phyloP scores from a whole-genome alignment of 2,329 filamentous ascomycete genomes.

The Tolypocladium album region DNA sequence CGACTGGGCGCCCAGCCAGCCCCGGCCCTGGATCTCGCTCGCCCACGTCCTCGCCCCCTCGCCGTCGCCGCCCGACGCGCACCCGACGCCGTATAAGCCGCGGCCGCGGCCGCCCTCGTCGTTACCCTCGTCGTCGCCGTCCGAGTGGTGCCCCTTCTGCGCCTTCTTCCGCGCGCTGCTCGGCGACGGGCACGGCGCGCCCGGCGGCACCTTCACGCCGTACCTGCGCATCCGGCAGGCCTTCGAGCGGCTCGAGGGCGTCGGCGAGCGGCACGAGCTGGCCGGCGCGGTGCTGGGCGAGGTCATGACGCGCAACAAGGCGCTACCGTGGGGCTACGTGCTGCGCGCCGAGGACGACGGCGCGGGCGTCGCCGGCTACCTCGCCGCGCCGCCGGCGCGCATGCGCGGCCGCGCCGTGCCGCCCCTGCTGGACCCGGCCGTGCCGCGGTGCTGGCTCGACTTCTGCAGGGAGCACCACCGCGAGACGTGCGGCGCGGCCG shows the following conservation, averaged over 20 bases:
- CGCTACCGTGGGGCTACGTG: constrained; percentile 25
- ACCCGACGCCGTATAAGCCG: no score
- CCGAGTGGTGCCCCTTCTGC: constrained; percentile 10
- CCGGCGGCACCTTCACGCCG: constrained; percentile 22
- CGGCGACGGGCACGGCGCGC: constrained; percentile 12
- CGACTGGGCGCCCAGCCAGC: constrained; percentile 23
- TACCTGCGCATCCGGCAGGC: constrained; percentile 26
- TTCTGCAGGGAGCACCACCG: constrained; percentile 21
- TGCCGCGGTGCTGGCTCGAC: constrained; percentile 22
- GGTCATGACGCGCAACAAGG: constrained; percentile 23
- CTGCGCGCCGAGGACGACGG: constrained; percentile 14
- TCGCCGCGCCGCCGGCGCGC: constrained; percentile 5
- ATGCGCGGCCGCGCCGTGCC: constrained; percentile 22
- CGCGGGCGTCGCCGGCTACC: constrained; percentile 11
- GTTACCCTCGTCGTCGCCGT: not conserved
- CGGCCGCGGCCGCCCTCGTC: no score
- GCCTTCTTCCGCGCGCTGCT: constrained; percentile 25
- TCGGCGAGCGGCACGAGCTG: constrained; percentile 24
- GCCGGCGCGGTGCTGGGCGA: constrained; percentile 23
- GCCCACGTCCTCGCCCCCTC: constrained; percentile 13
- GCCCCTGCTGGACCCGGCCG: constrained; percentile 15
- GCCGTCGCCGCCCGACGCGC: constrained; percentile 12
- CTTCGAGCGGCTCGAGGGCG: constrained; percentile 23
- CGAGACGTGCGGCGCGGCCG: constrained; percentile 11
- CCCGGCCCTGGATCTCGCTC: constrained; percentile 24